Base-by-base conservation (phyloP, 2,329 filamentous ascomycete genomes). In the Cladorrhinum sp. region DNA sequence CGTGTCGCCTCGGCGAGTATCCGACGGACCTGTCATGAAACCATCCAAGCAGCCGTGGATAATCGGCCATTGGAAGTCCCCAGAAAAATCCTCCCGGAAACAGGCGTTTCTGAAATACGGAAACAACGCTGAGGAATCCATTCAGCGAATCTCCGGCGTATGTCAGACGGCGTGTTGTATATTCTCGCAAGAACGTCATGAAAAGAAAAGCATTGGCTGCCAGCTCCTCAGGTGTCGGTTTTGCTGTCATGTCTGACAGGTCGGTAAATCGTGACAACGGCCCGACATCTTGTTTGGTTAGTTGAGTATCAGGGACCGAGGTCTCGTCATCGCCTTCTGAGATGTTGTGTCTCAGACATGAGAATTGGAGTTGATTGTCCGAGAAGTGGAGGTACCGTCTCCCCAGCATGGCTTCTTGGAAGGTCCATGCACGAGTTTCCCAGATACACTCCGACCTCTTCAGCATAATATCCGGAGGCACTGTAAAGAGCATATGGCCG, bases 371-470 rank as follows among this genome's bases (percentile, higher is more conserved):
- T 1, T 64, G 62, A 0, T 58, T 59, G 36, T 39, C 48, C 0
- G 59, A 50, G 20, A 62, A 64, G 21, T 50, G 57, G 16, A 64
- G 62, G n/a, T 53, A 54, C 0, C 62, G 46, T 16, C 57, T 49
- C 14, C 33, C 46, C 7, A 64, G 60, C 33, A 57, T n/a, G 4
- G 33, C 53, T 21, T 64, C 62, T 26, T 64, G 59, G 8, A 62
- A 30, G 1, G 62, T 64, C 62, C 59, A 64, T 48, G 61, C 62
- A 10, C 62, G 62, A 4, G 59, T 59, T 4, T 51, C 21, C 62
- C 62, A 64, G 21, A 20, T 28, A 1, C 59, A 64, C 2, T 21
- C 56, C 2, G 14, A 8, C 6, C 36, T 42, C 10, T 64, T 51
- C 18, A 23, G 16, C 2, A 14, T 12, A 20, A 55, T 30, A 18